A percentile compares a stretch with the other conserved stretches of the same genome.
These are phyloP conservation scores for Penicillium sp. DNA, from an alignment of 2,329 filamentous ascomycete species.

Conservation along the genomic window DNA sequence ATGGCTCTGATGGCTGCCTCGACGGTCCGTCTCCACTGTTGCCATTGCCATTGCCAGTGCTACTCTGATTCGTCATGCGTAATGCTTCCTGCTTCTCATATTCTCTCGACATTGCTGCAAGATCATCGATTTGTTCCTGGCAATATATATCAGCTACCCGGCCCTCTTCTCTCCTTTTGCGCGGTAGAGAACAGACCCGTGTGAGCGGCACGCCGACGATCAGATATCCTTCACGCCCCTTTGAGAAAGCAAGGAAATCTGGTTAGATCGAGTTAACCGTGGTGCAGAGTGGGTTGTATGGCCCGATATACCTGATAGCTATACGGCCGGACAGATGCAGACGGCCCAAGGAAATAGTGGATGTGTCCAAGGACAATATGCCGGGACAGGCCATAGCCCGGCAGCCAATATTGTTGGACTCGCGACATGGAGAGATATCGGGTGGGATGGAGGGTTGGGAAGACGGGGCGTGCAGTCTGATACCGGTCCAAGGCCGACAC, in stretches of 20 bases:
- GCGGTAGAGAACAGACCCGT: constrained; percentile 34
- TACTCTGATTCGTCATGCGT: constrained; percentile 40
- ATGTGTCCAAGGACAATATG: constrained; percentile 50
- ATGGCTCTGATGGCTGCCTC: constrained; percentile 32
- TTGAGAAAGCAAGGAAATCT: constrained; percentile 18
- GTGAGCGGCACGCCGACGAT: constrained; percentile 48
- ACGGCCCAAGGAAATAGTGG: constrained; percentile 49
- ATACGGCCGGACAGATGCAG: constrained; percentile 47
- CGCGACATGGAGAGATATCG: constrained; percentile 40
- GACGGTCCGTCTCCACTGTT: constrained; percentile 5
- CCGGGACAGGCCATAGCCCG: constrained; percentile 49
- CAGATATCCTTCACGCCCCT: constrained; percentile 51
- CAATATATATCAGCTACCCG: neutral
- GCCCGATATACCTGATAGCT: constrained; percentile 44
- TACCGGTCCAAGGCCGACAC: no score
- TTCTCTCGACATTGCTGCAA: constrained; percentile 47
- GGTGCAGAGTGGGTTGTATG: constrained; percentile 4
- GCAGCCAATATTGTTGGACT: constrained; percentile 48
- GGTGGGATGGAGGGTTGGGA: no score
- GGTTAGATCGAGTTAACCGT: constrained; percentile 24
- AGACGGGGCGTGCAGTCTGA: no score
- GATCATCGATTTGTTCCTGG: constrained; percentile 51
- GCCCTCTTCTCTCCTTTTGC: constrained; percentile 4
- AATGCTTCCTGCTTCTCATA: constrained; percentile 49
- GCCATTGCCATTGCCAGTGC: constrained; percentile 13